Evolutionary conservation across 2,329 filamentous ascomycete genomes (phyloP).

Genomic region (Fusarium nygamai): DNA sequence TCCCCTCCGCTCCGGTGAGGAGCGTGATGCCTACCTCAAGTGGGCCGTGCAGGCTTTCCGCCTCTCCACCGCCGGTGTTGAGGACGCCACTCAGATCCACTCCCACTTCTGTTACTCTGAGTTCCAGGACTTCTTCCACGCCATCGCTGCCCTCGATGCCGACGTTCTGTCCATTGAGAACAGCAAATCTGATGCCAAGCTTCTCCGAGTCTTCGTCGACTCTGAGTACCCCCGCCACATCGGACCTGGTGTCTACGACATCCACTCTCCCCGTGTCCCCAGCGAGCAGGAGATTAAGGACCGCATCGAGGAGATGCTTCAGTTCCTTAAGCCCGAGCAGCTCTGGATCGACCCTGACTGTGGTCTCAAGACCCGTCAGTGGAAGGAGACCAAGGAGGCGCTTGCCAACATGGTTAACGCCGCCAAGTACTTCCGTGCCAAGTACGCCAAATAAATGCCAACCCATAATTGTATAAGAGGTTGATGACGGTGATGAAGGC

Average conservation of each 20-base stretch:
- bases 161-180: conserved; percentile 99
- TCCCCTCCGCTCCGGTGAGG: conserved; percentile 90
- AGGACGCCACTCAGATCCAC: conserved; percentile 98
- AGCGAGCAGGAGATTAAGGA: conserved; percentile 98
- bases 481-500: conserved; percentile 32
- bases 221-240: conserved; percentile 98
- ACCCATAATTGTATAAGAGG: conserved; percentile 25
- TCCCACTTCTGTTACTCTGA: conserved; percentile 99
- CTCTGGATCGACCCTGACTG: conserved; percentile 99
- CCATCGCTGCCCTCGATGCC: conserved; percentile 96
- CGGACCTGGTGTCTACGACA: conserved; percentile 99
- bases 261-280: conserved; percentile 98
- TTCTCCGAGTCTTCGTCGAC: conserved; percentile 98
- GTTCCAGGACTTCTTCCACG: conserved; percentile 99
- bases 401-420: conserved; percentile 97
- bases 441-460: conserved; percentile 72
- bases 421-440: conserved; percentile 94
- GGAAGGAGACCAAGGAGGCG: conserved; percentile 98
- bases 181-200: conserved; percentile 99
- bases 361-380: conserved; percentile 98
- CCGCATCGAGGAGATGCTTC: conserved; percentile 97
- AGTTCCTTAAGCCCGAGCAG: conserved; percentile 97
- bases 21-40: conserved; percentile 95
- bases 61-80: conserved; percentile 90
- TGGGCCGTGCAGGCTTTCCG: conserved; percentile 99